These are phyloP conservation scores for Lecanicillium sp. DNA, from an alignment of 2,329 filamentous ascomycete species.

Conservation along the genomic window DNA sequence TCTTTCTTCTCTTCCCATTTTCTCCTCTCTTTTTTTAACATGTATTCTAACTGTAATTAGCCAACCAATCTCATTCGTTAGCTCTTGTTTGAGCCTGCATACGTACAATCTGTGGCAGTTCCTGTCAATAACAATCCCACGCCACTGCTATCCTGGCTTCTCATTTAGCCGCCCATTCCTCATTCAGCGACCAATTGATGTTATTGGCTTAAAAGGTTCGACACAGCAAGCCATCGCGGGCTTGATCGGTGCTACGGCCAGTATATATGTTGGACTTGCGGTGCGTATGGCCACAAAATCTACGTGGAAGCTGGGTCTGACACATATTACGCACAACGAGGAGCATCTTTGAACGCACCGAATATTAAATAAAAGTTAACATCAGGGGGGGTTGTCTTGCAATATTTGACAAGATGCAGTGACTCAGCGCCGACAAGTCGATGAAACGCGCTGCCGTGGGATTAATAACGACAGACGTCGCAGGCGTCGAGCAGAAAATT, in stretches of 20 bases:
- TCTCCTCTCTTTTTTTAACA: no score
- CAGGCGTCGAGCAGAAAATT: background rate
- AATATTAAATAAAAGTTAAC: background rate
- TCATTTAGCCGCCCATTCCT: background rate
- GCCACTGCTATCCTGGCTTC: background rate
- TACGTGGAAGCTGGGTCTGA: background rate
- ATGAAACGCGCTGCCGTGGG: background rate
- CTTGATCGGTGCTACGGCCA: background rate
- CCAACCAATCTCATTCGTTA: background rate
- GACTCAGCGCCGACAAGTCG: background rate
- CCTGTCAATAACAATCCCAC: background rate
- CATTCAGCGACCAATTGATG: background rate
- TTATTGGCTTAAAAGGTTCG: background rate
- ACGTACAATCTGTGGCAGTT: background rate
- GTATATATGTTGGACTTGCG: background rate
- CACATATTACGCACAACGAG: background rate
- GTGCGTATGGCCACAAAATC: no score
- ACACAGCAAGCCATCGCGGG: background rate
- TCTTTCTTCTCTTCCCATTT: background rate
- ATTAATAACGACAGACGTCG: background rate
- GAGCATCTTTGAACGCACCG: background rate
- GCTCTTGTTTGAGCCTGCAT: background rate
- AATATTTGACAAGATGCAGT: background rate
- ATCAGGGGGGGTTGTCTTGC: background rate
- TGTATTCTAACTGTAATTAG: background rate